These are phyloP conservation scores for Nigrospora oryzae DNA, from an alignment of 2,329 filamentous ascomycete genomes.

Conservation along the genomic window DNA sequence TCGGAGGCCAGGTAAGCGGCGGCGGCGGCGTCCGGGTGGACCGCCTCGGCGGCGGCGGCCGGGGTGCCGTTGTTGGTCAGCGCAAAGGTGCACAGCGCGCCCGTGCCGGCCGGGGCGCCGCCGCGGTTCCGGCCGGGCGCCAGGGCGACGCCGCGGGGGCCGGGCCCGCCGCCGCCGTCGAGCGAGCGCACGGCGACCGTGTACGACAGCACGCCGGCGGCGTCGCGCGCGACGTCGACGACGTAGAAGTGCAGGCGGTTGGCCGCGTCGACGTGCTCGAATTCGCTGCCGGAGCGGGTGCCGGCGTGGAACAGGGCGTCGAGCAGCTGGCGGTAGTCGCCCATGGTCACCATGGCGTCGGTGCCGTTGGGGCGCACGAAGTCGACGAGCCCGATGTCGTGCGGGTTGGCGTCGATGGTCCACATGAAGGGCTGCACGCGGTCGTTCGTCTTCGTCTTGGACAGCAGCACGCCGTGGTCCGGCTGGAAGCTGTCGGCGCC, in stretches of 20 bases:
- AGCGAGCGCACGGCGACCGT: slow-evolving; percentile 37
- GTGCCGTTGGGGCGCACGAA: slow-evolving; percentile 41
- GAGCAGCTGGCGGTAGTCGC: slow-evolving; percentile 43
- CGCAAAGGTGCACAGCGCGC: slow-evolving; percentile 35
- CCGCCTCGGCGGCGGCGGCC: slow-evolving; percentile 13
- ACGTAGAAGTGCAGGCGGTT: slow-evolving; percentile 44
- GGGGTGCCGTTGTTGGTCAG: slow-evolving; percentile 35
- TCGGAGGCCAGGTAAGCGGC: slow-evolving; percentile 31
- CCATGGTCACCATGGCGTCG: slow-evolving; percentile 35
- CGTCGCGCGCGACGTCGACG: slow-evolving; percentile 30
- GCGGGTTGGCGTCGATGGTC: slow-evolving; percentile 44
- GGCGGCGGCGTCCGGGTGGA: slow-evolving; percentile 25
- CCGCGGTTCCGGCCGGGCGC: slow-evolving; percentile 21
- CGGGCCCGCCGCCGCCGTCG: slow-evolving; percentile 21
- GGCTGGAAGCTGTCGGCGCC: slow-evolving; percentile 43
- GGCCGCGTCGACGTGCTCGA: slow-evolving; percentile 35
- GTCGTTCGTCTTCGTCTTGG: slow-evolving; percentile 39
- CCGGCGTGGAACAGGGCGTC: slow-evolving; percentile 48
- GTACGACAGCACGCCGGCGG: slow-evolving; percentile 35
- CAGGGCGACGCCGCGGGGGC: slow-evolving; percentile 26
- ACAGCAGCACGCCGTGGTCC: slow-evolving; percentile 43
- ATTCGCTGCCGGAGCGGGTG: slow-evolving; percentile 39
- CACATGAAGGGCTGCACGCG: slow-evolving; percentile 39
- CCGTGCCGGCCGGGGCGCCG: slow-evolving; percentile 15
- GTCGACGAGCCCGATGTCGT: slow-evolving; percentile 41